A percentile compares a stretch with the other conserved stretches of the same genome.
phyloP scores from a whole-genome alignment of 139 green algal genomes.

The Parachlorella kessleri region DNA sequence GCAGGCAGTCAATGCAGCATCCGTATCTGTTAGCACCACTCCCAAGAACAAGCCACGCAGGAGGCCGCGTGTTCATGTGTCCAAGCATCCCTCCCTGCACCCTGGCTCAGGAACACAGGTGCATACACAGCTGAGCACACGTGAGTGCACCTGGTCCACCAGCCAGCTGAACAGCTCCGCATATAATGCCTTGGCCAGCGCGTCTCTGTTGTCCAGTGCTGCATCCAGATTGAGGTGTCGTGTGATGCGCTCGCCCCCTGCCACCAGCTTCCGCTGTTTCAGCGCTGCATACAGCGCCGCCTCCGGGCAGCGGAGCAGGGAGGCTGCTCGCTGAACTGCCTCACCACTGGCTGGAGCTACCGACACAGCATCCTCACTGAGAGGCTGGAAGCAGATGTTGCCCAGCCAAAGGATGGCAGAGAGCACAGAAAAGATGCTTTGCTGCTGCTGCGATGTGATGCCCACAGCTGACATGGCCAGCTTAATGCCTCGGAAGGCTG shows the following conservation, averaged over 20 bases:
- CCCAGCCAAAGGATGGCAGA: conserved; percentile 86
- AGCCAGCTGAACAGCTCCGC: conserved; percentile 70
- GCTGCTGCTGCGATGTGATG: conserved; percentile 61
- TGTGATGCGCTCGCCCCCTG: conserved; percentile 63
- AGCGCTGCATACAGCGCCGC: conserved; percentile 55
- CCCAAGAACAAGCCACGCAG: too few relatives aligned
- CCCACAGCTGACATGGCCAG: conserved; percentile 85
- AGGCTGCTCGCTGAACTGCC: conserved; percentile 35
- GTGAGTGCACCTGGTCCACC: conserved; percentile 77
- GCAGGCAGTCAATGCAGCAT: too few relatives aligned
- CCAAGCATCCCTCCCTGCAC: too few relatives aligned
- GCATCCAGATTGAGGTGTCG: conserved; percentile 61
- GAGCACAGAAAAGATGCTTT: conserved; percentile 66
- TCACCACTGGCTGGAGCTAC: conserved; percentile 7
- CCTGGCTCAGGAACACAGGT: too few relatives aligned
- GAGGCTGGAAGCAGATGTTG: conserved; percentile 75
- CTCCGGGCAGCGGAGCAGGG: conserved; percentile 49
- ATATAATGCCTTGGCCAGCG: conserved; percentile 85
- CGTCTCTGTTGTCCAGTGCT: conserved; percentile 65
- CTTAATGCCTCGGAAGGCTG: conserved; percentile 65
- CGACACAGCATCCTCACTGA: conserved; percentile 23
- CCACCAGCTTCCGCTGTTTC: conserved; percentile 53
- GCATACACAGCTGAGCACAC: too few relatives aligned
- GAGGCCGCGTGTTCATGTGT: too few relatives aligned
- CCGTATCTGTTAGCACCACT: too few relatives aligned